Conservation (phyloP, 2,329 filamentous ascomycete genomes). For the Mycosphaerella arachidis region DNA sequence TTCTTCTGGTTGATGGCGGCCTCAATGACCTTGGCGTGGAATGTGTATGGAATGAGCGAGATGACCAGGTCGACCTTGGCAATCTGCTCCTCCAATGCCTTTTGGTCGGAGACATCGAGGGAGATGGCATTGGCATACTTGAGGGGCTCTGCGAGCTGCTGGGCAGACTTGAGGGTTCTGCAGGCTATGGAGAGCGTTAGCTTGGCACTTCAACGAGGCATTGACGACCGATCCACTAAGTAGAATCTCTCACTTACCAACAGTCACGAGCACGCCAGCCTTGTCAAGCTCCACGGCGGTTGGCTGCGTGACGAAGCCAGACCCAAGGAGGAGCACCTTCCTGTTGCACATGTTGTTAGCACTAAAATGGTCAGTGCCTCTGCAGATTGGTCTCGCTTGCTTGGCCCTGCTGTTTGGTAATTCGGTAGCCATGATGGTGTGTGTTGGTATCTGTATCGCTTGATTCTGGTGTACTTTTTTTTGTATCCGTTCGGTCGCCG, state of each 20-base stretch:
- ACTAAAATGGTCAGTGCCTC: neutral
- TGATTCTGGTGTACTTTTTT: neutral
- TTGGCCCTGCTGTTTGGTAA: slow-evolving; percentile 2
- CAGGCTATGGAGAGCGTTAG: slow-evolving; percentile 56
- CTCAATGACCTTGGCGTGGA: slow-evolving; percentile 86
- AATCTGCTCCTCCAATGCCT: slow-evolving; percentile 75
- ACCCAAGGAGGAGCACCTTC: slow-evolving; percentile 48
- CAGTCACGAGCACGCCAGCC: slow-evolving; percentile 54
- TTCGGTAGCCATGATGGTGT: slow-evolving; percentile 4
- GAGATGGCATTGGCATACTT: slow-evolving; percentile 70
- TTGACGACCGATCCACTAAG: neutral
- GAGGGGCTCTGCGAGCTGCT: slow-evolving; percentile 69
- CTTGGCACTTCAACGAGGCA: neutral
- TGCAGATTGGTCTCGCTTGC: neutral
- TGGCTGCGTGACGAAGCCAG: slow-evolving; percentile 54
- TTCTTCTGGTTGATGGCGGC: slow-evolving; percentile 89
- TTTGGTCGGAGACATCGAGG: slow-evolving; percentile 74
- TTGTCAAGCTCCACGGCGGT: slow-evolving; percentile 56
- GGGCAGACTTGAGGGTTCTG: slow-evolving; percentile 70
- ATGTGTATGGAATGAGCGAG: slow-evolving; percentile 82
- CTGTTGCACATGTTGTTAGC: slow-evolving; percentile 15
- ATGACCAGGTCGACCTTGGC: slow-evolving; percentile 58
- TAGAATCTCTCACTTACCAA: slow-evolving; percentile 42
- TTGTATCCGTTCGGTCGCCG: no score
- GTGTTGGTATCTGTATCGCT: neutral